Percentiles rank a stretch among this genome's conserved stretches.
These are phyloP conservation scores for Rhododendron ovatum DNA, from an alignment of 148 eudicot species.

Conservation along the genomic window DNA sequence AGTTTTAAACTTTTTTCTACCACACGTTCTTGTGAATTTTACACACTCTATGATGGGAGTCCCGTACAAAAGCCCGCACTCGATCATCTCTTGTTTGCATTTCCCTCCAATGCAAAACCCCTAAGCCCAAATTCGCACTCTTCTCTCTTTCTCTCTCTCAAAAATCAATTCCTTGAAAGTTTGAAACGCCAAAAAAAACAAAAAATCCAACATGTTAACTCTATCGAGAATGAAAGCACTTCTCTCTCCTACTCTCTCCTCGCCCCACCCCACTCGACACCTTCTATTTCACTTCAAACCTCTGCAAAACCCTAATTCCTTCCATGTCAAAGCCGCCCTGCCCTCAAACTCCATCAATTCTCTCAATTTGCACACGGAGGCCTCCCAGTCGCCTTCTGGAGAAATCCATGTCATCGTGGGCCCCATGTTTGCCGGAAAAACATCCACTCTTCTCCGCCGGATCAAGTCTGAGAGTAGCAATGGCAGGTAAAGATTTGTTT, in stretches of 20 bases:
- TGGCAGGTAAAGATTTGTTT: slow-evolving; percentile 46
- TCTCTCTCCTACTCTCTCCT: slow-evolving; percentile 23
- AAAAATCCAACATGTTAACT: slow-evolving; percentile 5
- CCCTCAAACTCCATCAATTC: slow-evolving; percentile 9
- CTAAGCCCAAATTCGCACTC: background rate
- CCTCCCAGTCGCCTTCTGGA: slow-evolving; percentile 20
- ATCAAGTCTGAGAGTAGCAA: slow-evolving; percentile 43
- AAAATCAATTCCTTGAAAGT: background rate
- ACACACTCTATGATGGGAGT: too few species aligned
- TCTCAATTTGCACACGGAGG: slow-evolving; percentile 20
- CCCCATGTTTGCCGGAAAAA: slow-evolving; percentile 96
- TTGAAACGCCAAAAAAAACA: background rate
- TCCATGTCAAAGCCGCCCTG: background rate
- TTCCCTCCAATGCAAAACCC: slow-evolving; percentile 15
- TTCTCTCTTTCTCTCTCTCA: background rate
- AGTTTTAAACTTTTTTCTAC: too few species aligned
- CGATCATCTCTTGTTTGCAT: too few species aligned
- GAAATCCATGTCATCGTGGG: slow-evolving; percentile 86
- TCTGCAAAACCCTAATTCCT: slow-evolving; percentile 28
- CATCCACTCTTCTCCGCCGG: slow-evolving; percentile 67
- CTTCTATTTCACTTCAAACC: slow-evolving; percentile 6
- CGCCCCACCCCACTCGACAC: slow-evolving; percentile 6
- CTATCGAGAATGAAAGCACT: slow-evolving; percentile 40
- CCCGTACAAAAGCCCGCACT: too few species aligned
- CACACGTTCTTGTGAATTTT: too few species aligned